Base-by-base conservation (phyloP, 345 rosid genomes). In the Ceriops zippeliana region DNA sequence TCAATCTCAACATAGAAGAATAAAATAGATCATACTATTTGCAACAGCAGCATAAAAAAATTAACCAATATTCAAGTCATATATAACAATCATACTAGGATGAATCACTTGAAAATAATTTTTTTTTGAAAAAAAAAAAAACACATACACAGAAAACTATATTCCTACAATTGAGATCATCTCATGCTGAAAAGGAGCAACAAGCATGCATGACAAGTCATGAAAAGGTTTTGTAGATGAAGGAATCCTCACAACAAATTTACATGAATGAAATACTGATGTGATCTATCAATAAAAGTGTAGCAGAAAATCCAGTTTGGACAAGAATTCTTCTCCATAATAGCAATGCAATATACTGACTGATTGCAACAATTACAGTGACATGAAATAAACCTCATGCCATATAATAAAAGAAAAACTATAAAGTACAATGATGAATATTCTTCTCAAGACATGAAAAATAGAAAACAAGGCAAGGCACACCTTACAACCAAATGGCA, bases 401-500 rank as follows among this genome's bases (percentile, higher is more conserved):
- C 49, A 42, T 42, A 42, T 13, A 3, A 42, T 42, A 42, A 42
- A 42, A 42, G 49, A 56, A 56, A 56, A 54, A 56, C 22, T n/a
- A 27, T 21, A 8, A 56, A 26, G 22, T 54, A 54, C 27, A 20
- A 70, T 47, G 16, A 20, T 22, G 24, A 51, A 30, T 11, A 26
- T 22, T 10, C 30, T 47, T 8, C 37, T 2, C 42, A 52, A 10
- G 11, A 58, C 16, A 60, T 8, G 26, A 10, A 34, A 75, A 35
- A 22, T 46, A 9, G 21, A 53, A 2, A 42, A 52, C 17, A n/a
- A 63, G 28, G 42, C 30, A 66, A 67, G 66, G 62, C 84, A 65
- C 82, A 91, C 98, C 82, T 91, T 84, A 74, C 99, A 95, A 73
- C 92, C 99, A 80, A 90, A 95, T 34, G 99, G 98, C 1, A 95